These are phyloP conservation scores for Mychonastes homosphaera DNA, from an alignment of 139 green algal genomes.

Conservation along the genomic window DNA sequence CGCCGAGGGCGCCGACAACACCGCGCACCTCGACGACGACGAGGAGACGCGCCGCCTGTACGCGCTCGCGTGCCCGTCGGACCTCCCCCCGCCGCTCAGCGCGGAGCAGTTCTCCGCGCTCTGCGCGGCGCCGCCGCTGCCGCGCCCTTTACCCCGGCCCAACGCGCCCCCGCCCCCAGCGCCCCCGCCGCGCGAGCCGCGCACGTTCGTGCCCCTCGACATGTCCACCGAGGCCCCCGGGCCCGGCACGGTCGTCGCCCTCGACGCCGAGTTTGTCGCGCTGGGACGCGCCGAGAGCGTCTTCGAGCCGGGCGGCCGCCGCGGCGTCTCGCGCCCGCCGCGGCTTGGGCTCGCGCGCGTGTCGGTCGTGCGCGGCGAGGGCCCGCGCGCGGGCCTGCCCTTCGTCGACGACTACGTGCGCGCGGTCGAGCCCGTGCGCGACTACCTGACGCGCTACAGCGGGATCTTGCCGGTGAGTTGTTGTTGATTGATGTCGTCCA, in stretches of 20 bases:
- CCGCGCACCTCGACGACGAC: no score
- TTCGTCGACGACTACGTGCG: conserved; percentile 91
- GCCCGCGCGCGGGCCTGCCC: conserved; percentile 32
- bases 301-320: conserved; percentile 20
- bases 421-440: conserved; percentile 76
- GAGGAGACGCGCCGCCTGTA: no score
- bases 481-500: not conserved
- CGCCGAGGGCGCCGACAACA: no score
- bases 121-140: conserved; percentile 36
- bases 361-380: conserved; percentile 70
- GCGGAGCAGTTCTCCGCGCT: conserved; percentile 43
- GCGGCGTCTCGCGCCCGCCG: not conserved
- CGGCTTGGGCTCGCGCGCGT: conserved; percentile 78
- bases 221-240: conserved; percentile 34
- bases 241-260: conserved; percentile 62
- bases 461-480: conserved; percentile 3
- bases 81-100: conserved; percentile 14
- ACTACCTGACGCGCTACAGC: conserved; percentile 84
- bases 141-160: no score
- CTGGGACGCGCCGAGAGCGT: conserved; percentile 44
- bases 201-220: conserved; percentile 53
- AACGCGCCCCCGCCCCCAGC: no score
- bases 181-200: conserved; percentile 11
- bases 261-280: conserved; percentile 93
- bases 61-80: not conserved